Conservation (phyloP, 352 stramenopile species). For the Globisporangium viniferum region DNA sequence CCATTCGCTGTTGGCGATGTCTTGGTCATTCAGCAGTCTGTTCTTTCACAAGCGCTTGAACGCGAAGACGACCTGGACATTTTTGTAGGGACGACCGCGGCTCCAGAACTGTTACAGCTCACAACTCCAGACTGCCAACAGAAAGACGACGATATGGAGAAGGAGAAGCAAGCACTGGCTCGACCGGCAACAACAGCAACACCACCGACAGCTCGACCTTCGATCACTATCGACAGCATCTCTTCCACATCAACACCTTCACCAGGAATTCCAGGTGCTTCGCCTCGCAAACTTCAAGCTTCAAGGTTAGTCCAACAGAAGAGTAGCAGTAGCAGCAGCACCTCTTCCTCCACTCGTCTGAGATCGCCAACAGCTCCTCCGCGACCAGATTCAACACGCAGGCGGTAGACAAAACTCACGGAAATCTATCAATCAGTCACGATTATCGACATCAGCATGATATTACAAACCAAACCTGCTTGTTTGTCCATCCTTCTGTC, state of each 20-base stretch:
- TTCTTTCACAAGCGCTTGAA: slow-evolving; percentile 24
- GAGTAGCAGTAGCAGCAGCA: neutral
- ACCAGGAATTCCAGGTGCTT: neutral
- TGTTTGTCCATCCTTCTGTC: neutral
- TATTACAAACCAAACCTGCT: neutral
- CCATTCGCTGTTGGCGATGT: slow-evolving; percentile 14
- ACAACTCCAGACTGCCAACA: neutral
- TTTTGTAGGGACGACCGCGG: neutral
- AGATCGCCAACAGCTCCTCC: neutral
- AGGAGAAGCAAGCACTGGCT: neutral
- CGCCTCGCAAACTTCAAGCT: slow-evolving; percentile 10
- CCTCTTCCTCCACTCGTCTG: neutral
- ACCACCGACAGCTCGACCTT: neutral
- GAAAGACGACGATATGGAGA: neutral
- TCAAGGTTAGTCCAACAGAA: neutral
- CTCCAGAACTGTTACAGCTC: neutral
- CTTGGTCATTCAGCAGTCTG: slow-evolving; percentile 28
- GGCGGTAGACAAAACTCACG: neutral
- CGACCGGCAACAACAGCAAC: neutral
- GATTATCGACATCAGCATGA: neutral
- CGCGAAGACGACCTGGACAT: slow-evolving; percentile 16
- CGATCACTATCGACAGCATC: slow-evolving; percentile 4
- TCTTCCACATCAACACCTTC: neutral
- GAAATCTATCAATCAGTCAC: neutral
- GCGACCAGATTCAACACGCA: slow-evolving; percentile 8